Evolutionary conservation across 371 early-diverging fungal genomes (phyloP), one percentile per base, ranked within the genome.

Genomic region (Umbelopsis sp.): DNA sequence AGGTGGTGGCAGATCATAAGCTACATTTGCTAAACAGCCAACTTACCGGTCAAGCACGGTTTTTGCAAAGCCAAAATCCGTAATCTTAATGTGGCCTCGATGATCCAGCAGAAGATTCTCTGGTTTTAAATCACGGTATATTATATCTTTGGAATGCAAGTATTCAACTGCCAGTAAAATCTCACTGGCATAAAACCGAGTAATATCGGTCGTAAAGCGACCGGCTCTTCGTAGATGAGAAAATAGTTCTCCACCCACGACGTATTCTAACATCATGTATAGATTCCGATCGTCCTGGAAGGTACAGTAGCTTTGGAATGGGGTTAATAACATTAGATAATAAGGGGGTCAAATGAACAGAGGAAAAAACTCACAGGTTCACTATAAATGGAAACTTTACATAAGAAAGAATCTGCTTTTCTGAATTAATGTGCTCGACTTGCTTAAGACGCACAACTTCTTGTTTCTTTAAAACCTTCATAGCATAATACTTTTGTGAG

Each of bases 51-150:
- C 77, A 3, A 72, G 76, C 3, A 80, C 74, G 51, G 72, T 80
- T 29, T 96, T 96, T 44, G 97, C 95, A 85, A 97, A 97, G 22
- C 98, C 98, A 86, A 98, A 97, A 78, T 98, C 97, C 9, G 96
- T 92, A 64, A 98, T 90, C 77, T 96, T 96, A 70, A 97, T 91
- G 75, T 97, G 94, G 3, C 98, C 98, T 50, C 86, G 79, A 46
- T 87, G 81, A 72, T 93, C 95, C 53, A 98, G 77, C 45, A 98
- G 82, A 68, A 93, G 72, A 70, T 94, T 94, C 67, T 96, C 94
- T 11, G 96, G 96, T 75, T 95, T 93, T 53, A 96, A 74, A 76
- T 96, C 96, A 41, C 96, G 86, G 84, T 95, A 95, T 51, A 94
- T 90, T 65, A 94, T 91, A 71, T 93, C 86, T 73, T 89, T 84